Conservation (phyloP, 192 early-diverging fungal genomes). For the Phlyctochytrium planicorne region DNA sequence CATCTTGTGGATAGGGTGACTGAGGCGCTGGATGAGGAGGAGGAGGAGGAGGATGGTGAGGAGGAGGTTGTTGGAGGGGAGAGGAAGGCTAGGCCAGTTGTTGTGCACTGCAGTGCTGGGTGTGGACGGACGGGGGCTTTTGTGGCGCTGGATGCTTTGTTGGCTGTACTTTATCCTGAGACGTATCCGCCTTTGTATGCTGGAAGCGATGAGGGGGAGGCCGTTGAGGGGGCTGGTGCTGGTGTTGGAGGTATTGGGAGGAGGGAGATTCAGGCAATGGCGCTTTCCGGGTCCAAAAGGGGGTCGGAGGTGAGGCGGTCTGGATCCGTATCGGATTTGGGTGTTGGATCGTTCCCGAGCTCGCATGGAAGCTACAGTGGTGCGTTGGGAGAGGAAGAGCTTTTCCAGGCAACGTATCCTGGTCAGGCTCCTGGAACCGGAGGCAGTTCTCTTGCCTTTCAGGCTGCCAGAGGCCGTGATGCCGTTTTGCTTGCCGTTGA, state of each 20-base stretch:
- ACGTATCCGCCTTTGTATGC: neutral
- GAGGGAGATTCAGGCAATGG: neutral
- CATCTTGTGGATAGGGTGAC: constrained; percentile 46
- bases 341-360: no score
- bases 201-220: constrained; percentile 2
- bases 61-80: neutral
- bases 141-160: constrained; percentile 61
- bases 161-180: constrained; percentile 24
- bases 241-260: neutral
- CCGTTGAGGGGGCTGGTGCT: neutral
- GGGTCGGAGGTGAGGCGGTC: no score
- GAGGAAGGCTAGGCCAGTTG: constrained; percentile 65
- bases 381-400: no score
- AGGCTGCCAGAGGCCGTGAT: constrained; percentile 46
- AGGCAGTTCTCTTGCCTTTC: neutral
- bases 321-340: no score
- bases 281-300: neutral
- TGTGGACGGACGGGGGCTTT: constrained; percentile 86
- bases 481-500: constrained; percentile 62
- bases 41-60: neutral
- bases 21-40: constrained; percentile 40
- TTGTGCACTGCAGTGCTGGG: constrained; percentile 87
- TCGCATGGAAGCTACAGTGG: no score
- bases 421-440: neutral
- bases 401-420: neutral